Base-by-base conservation (phyloP, 164 flowering plant species). In the Echeveria elegans region DNA sequence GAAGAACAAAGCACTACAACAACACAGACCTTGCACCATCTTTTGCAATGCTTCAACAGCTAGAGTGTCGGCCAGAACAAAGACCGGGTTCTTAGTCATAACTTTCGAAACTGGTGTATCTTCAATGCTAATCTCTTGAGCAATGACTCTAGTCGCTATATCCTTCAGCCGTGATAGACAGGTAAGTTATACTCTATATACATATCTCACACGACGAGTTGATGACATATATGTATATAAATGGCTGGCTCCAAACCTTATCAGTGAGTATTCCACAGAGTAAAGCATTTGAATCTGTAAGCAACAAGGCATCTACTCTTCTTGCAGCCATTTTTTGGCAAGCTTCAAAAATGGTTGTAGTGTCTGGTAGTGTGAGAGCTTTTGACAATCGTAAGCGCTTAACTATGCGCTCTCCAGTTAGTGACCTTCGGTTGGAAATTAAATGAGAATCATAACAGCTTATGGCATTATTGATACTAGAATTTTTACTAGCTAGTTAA, bases 31-130 rank as follows among this genome's bases (percentile, higher is more conserved):
- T 68, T 86, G 95, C 31, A 89, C 90, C 98, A 94, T 94, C 82
- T 88, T 91, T 73, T 91, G 97, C 70, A 94, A 82, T 21, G 98
- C 97, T 58, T 94, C 97, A 62, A 94, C 82, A 6, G 97, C 98
- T 62, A 89, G 70, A 0, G 98, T 71, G 78, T 94, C 97, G 0
- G 98, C 82, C n/a, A 77, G 77, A 38, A 94, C 97, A 79, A 94
- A 94, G 31, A 84, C 76, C 8, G 98, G 98, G 76, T 88, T 89
- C 72, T 95, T 80, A 0, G 98, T 91, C 98, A 91, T 94, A 29
- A 94, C 73, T 75, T 90, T 88, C 0, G 97, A 90, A 38, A 94
- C 86, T 28, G 78, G 53, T 0, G 97, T 91, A 77, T 94, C 90
- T 58, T 91, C 92, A 0, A 94, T 91, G 64, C 85, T 79, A 73